Conservation (phyloP, 2,329 filamentous ascomycete species). For the Colletotrichum neosansevieriae region DNA sequence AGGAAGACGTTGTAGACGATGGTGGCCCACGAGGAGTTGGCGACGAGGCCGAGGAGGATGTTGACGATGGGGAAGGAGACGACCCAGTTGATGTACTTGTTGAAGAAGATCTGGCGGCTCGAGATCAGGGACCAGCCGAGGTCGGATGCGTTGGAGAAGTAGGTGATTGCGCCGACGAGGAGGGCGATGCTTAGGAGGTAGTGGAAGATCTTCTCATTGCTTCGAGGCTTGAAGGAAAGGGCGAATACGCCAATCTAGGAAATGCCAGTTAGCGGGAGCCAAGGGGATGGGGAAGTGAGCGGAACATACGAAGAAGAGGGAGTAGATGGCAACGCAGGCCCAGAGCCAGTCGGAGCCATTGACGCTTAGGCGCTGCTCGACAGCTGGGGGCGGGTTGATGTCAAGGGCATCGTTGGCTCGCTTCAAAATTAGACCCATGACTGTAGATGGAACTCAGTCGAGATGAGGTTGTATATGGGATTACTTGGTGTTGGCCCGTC, state of each 20-base stretch:
- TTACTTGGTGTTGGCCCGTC: not conserved
- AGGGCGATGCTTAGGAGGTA: conserved; percentile 64
- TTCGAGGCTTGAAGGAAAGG: conserved; percentile 56
- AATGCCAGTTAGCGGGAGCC: conserved; percentile 34
- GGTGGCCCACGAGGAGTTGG: conserved; percentile 67
- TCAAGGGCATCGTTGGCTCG: conserved; percentile 60
- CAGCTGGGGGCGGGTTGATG: conserved; percentile 58
- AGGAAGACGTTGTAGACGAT: conserved; percentile 64
- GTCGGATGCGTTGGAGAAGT: conserved; percentile 66
- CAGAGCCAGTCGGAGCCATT: conserved; percentile 68
- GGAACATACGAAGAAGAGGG: conserved; percentile 57
- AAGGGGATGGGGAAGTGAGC: not conserved
- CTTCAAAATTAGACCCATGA: conserved; percentile 49
- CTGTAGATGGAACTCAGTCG: conserved; percentile 8
- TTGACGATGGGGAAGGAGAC: conserved; percentile 61
- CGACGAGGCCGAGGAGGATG: conserved; percentile 62
- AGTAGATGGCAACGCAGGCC: conserved; percentile 64
- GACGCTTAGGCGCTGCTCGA: conserved; percentile 52
- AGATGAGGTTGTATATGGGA: not conserved
- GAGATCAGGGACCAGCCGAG: conserved; percentile 58
- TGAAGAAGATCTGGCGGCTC: conserved; percentile 66
- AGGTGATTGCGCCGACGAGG: conserved; percentile 62
- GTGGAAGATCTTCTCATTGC: conserved; percentile 67
- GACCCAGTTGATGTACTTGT: conserved; percentile 68
- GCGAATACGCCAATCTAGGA: conserved; percentile 55